Conservation (phyloP, 1,284 basidiomycete genomes). For the Cryptococcus maquisensis region DNA sequence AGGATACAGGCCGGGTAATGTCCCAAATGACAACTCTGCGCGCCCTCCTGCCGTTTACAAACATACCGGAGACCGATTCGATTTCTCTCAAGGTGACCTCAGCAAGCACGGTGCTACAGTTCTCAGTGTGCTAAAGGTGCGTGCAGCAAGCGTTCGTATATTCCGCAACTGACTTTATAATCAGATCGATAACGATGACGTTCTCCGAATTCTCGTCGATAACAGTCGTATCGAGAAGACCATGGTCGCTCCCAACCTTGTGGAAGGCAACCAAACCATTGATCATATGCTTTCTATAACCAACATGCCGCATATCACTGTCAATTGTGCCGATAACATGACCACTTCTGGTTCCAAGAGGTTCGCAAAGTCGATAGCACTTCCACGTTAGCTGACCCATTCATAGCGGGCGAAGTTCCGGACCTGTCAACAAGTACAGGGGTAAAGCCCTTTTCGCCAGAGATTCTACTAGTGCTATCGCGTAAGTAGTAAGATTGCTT, state of each 20-base stretch:
- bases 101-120: conserved; percentile 68
- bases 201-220: conserved; percentile 79
- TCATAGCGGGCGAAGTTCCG: conserved; percentile 14
- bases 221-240: conserved; percentile 65
- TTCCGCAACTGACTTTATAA: background rate
- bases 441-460: conserved; percentile 23
- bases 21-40: background rate
- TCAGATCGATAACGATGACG: conserved; percentile 69
- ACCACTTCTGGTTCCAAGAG: conserved; percentile 10
- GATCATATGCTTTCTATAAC: conserved; percentile 40
- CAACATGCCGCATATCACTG: conserved; percentile 6
- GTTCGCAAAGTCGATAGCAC: background rate
- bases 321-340: conserved; percentile 30
- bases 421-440: conserved; percentile 17
- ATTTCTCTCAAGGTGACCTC: conserved; percentile 61
- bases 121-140: conserved; percentile 75
- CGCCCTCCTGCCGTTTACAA: conserved; percentile 58
- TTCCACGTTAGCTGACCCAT: background rate
- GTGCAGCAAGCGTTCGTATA: conserved; percentile 21
- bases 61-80: conserved; percentile 67
- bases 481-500: conserved; percentile 15
- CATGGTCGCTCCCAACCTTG: conserved; percentile 62
- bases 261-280: conserved; percentile 58
- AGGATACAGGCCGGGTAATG: conserved; percentile 21
- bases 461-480: conserved; percentile 27